Conservation (phyloP, 2,329 filamentous ascomycete species). For the Mariannaea sp. region DNA sequence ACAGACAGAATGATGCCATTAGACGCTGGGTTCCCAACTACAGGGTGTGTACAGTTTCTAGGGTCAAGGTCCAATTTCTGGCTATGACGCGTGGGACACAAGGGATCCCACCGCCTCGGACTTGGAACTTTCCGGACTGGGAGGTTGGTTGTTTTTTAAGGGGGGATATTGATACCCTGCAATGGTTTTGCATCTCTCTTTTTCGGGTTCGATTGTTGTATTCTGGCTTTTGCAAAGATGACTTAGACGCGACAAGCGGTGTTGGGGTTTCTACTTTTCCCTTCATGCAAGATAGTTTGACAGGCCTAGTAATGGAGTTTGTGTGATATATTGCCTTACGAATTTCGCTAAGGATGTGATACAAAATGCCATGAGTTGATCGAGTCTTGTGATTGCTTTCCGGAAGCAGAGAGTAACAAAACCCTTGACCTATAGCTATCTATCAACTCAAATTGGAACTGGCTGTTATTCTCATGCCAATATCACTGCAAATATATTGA, state of each 20-base stretch:
- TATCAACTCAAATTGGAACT: no score
- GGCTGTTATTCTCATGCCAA: no score
- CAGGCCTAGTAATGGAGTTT: slow-evolving; percentile 17
- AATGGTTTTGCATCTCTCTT: background rate
- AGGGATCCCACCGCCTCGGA: slow-evolving; percentile 19
- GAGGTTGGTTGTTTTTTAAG: slow-evolving; percentile 32
- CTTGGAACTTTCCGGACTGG: slow-evolving; percentile 20
- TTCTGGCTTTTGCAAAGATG: slow-evolving; percentile 17
- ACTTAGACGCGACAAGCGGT: slow-evolving; percentile 15
- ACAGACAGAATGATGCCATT: slow-evolving; percentile 3
- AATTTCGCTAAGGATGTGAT: no score
- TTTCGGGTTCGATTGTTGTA: slow-evolving; percentile 17
- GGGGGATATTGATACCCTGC: slow-evolving; percentile 35
- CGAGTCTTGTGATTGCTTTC: no score
- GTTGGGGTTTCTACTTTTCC: slow-evolving; percentile 10
- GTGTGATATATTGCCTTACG: no score
- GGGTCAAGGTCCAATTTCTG: slow-evolving; percentile 13
- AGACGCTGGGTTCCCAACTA: slow-evolving; percentile 1
- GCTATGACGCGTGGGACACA: slow-evolving; percentile 7
- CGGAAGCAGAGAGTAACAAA: no score
- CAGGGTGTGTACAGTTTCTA: slow-evolving; percentile 7
- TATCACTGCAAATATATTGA: no score
- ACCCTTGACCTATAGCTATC: no score
- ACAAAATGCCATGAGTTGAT: no score
- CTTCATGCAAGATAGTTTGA: slow-evolving; percentile 9